phyloP scores from a whole-genome alignment of 257 asterid species.

The Handroanthus guayacan region DNA sequence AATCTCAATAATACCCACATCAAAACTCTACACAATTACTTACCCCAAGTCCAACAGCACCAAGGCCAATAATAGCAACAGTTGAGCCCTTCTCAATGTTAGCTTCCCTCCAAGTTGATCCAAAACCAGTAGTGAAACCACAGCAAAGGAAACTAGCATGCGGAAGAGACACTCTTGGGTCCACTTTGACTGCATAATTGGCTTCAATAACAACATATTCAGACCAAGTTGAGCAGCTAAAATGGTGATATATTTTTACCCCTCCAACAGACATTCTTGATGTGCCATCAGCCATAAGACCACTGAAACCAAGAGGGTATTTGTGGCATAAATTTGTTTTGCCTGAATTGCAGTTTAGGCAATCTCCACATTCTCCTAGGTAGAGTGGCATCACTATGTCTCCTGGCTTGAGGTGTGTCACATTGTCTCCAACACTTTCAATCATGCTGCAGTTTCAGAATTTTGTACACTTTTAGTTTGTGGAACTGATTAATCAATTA shows the following conservation, averaged over 20 bases:
- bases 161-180: constrained; percentile 62
- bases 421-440: constrained; percentile 70
- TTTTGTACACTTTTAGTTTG: too few species aligned
- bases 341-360: constrained; percentile 65
- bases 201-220: constrained; percentile 70
- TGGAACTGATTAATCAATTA: too few species aligned
- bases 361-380: constrained; percentile 72
- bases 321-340: constrained; percentile 60
- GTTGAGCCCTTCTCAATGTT: constrained; percentile 64
- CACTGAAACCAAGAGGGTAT: constrained; percentile 52
- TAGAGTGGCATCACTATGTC: constrained; percentile 72
- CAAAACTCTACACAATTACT: constrained; percentile 10
- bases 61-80: constrained; percentile 85
- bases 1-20: neutral
- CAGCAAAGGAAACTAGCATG: constrained; percentile 79
- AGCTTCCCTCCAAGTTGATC: constrained; percentile 60
- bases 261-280: constrained; percentile 70
- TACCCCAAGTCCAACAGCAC: constrained; percentile 87
- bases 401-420: constrained; percentile 56
- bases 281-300: constrained; percentile 68
- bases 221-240: constrained; percentile 83
- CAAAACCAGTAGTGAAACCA: constrained; percentile 81
- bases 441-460: constrained; percentile 47
- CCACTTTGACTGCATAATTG: constrained; percentile 62
- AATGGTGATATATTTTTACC: constrained; percentile 55